Percentiles rank a stretch among this genome's conserved stretches.
These are phyloP conservation scores for Patellifolia procumbens DNA, from an alignment of 179 eudicot genomes.

Conservation along the genomic window DNA sequence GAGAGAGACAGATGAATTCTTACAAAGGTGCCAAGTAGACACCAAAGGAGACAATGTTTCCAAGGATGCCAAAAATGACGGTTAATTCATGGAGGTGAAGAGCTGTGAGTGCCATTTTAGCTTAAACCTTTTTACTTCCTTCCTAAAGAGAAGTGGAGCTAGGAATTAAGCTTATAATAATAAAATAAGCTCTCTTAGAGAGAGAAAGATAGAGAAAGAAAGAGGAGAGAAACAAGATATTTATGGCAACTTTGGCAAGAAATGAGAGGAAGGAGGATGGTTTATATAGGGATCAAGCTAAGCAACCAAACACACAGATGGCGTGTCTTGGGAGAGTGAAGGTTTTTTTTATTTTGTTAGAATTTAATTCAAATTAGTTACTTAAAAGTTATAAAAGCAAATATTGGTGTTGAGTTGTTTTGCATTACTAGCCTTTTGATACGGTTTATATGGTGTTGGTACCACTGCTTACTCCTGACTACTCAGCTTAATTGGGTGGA, in stretches of 20 bases:
- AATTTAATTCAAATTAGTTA: not conserved
- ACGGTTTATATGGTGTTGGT: not conserved
- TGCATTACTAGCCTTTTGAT: constrained; percentile 22
- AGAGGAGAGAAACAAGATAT: constrained; percentile 6
- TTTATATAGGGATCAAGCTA: constrained; percentile 13
- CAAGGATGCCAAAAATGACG: constrained; percentile 55
- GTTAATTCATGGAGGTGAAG: constrained; percentile 36
- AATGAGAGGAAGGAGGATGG: not conserved
- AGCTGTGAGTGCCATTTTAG: constrained; percentile 29
- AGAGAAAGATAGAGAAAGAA: not conserved
- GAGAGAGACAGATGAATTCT: constrained; percentile 4
- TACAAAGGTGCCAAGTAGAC: constrained; percentile 72
- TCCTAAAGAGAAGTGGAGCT: not conserved
- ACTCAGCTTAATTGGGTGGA: not conserved
- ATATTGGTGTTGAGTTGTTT: constrained; percentile 31
- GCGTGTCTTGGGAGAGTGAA: constrained; percentile 9
- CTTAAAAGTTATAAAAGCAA: not conserved
- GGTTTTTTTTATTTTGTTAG: not conserved
- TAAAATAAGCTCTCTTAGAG: not conserved
- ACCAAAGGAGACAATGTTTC: constrained; percentile 66
- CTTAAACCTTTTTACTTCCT: constrained; percentile 4
- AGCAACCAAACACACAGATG: constrained; percentile 15
- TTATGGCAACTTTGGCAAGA: constrained; percentile 12
- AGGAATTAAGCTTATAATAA: not conserved
- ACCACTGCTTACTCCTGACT: constrained; percentile 1